Evolutionary conservation across 495 filamentous ascomycete genomes (phyloP).

Genomic region (Penicillium coprophilum): DNA sequence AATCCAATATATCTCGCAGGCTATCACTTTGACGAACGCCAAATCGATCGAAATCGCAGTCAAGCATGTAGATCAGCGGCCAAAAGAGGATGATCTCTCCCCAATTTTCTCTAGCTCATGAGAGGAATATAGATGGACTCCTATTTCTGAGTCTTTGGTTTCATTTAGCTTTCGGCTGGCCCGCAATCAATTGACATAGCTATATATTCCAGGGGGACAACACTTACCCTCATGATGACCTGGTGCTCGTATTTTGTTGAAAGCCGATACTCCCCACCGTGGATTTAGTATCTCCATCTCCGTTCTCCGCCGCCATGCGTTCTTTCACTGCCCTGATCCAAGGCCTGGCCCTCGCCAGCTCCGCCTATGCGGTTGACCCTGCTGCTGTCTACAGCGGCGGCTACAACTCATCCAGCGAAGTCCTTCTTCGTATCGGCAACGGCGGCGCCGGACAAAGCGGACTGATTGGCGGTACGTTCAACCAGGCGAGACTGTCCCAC

Average conservation of each 20-base stretch:
- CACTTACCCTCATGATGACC: too few relatives aligned
- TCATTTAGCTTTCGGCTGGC: too few relatives aligned
- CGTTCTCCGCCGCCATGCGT: background rate
- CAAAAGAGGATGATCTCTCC: too few relatives aligned
- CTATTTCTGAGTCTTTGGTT: too few relatives aligned
- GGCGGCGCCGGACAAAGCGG: constrained; percentile 44
- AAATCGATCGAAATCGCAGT: too few relatives aligned
- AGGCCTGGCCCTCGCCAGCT: background rate
- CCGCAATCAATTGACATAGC: too few relatives aligned
- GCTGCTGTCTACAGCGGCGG: constrained; percentile 30
- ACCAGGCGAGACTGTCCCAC: background rate
- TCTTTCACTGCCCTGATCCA: constrained; percentile 1
- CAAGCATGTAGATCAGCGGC: too few relatives aligned
- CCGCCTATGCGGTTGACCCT: constrained; percentile 16
- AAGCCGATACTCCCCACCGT: background rate
- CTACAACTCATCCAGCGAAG: constrained; percentile 15
- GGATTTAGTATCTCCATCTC: background rate
- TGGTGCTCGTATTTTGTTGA: background rate
- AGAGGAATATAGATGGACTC: too few relatives aligned
- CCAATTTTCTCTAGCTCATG: too few relatives aligned
- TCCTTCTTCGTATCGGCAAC: constrained; percentile 37
- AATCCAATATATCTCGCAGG: background rate
- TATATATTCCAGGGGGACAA: too few relatives aligned
- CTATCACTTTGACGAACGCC: too few relatives aligned
- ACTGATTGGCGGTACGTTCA: constrained; percentile 29